Evolutionary conservation across 306 rosid species (phyloP).

Genomic region (Ormosia semicastrata): DNA sequence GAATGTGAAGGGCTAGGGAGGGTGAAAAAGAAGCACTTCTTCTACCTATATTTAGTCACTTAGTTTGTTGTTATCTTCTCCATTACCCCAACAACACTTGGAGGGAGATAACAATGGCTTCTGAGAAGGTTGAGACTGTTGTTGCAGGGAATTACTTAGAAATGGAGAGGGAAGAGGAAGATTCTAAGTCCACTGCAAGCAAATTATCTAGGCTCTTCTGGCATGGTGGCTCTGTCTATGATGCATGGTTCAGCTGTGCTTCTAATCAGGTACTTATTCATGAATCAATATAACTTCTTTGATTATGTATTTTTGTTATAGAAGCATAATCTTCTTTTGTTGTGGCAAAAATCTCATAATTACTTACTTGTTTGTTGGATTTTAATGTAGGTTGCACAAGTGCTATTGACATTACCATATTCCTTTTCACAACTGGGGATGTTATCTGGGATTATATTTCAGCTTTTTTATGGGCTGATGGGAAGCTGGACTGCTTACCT

Average conservation of each 20-base stretch:
- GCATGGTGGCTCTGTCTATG: slow-evolving; percentile 99
- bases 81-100: slow-evolving; percentile 16
- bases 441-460: slow-evolving; percentile 88
- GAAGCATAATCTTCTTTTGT: neutral
- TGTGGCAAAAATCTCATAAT: neutral
- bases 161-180: slow-evolving; percentile 82
- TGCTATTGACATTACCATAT: slow-evolving; percentile 91
- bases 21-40: slow-evolving; percentile 27
- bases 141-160: slow-evolving; percentile 89
- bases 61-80: slow-evolving; percentile 40
- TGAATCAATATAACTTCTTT: neutral
- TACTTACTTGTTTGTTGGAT: neutral
- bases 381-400: slow-evolving; percentile 89
- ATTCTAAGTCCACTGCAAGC: slow-evolving; percentile 49
- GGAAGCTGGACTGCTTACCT: slow-evolving; percentile 99
- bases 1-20: slow-evolving; percentile 24
- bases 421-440: slow-evolving; percentile 96
- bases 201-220: slow-evolving; percentile 67
- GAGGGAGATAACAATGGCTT: slow-evolving; percentile 60
- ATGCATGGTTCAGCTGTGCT: slow-evolving; percentile 98
- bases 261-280: slow-evolving; percentile 72
- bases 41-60: slow-evolving; percentile 46
- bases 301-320: neutral
- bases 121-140: slow-evolving; percentile 96
- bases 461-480: slow-evolving; percentile 89